A percentile compares a stretch with the other conserved stretches of the same genome.
Conservation (phyloP, 2,329 filamentous ascomycete species). For the Madurella fahalii region DNA sequence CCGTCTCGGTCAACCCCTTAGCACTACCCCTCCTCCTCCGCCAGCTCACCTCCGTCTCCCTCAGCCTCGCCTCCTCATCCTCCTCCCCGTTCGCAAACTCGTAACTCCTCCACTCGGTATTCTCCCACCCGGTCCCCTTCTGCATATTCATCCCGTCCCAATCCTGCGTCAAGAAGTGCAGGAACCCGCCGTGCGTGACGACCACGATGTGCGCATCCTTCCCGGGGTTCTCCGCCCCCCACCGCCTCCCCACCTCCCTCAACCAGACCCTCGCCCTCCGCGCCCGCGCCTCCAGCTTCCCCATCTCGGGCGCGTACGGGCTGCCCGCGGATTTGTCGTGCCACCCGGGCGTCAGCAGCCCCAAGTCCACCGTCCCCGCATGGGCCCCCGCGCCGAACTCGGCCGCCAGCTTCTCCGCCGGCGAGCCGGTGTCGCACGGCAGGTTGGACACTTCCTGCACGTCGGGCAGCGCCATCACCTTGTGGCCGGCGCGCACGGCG, state of each 20-base stretch:
- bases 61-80: slow-evolving; percentile 45
- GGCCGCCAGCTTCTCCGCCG: slow-evolving; percentile 47
- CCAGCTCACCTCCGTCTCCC: slow-evolving; percentile 49
- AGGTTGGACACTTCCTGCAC: slow-evolving; percentile 73
- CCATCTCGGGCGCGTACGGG: slow-evolving; percentile 44
- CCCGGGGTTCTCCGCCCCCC: slow-evolving; percentile 35
- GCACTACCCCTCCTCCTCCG: slow-evolving; percentile 39
- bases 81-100: slow-evolving; percentile 53
- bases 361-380: slow-evolving; percentile 56
- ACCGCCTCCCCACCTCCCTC: slow-evolving; percentile 43
- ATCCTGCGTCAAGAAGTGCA: slow-evolving; percentile 83
- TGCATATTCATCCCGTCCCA: slow-evolving; percentile 57
- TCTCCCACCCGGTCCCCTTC: slow-evolving; percentile 65
- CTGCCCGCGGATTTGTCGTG: slow-evolving; percentile 57
- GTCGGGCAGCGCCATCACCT: slow-evolving; percentile 65
- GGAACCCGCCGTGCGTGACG: slow-evolving; percentile 77
- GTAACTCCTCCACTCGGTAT: slow-evolving; percentile 69
- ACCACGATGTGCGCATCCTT: slow-evolving; percentile 63
- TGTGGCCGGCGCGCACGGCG: slow-evolving; percentile 42
- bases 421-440: slow-evolving; percentile 72
- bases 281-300: slow-evolving; percentile 58
- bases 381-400: slow-evolving; percentile 51
- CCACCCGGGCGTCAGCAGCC: slow-evolving; percentile 62
- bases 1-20: slow-evolving; percentile 40
- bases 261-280: slow-evolving; percentile 58